Evolutionary conservation across 1,284 basidiomycete species (phyloP).

Genomic region (Cutaneotrichosporon sp.): DNA sequence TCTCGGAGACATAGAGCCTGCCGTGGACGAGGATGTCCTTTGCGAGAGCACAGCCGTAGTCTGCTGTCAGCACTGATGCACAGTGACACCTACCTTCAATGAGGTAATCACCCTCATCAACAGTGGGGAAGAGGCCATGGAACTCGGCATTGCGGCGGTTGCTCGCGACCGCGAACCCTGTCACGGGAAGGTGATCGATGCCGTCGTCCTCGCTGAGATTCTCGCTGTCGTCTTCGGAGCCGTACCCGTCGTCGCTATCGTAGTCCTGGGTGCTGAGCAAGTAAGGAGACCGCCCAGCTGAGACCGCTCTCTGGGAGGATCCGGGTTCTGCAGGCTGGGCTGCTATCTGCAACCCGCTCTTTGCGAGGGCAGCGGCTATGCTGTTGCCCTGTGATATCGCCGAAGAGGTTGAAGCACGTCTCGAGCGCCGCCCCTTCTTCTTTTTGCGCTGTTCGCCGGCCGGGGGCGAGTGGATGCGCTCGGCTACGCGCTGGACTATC

Average conservation of each 20-base stretch:
- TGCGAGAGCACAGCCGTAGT: conserved; percentile 95
- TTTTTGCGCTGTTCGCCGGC: conserved; percentile 20
- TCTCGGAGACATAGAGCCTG: conserved; percentile 94
- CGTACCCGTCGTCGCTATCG: conserved; percentile 32
- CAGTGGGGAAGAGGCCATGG: conserved; percentile 82
- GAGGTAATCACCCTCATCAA: conserved; percentile 95
- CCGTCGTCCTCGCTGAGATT: conserved; percentile 56
- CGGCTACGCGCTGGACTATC: conserved; percentile 28
- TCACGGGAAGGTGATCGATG: conserved; percentile 65
- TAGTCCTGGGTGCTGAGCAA: conserved; percentile 26
- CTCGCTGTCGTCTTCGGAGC: conserved; percentile 58
- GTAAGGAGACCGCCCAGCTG: conserved; percentile 26
- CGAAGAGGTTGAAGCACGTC: conserved; percentile 32
- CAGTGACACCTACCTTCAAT: conserved; percentile 77
- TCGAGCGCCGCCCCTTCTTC: conserved; percentile 29
- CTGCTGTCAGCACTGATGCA: conserved; percentile 56
- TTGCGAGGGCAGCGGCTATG: conserved; percentile 44
- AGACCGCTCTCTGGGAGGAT: conserved; percentile 14
- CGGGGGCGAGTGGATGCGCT: conserved; percentile 11
- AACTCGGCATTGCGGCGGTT: conserved; percentile 95
- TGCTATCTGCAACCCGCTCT: conserved; percentile 37
- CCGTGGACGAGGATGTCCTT: conserved; percentile 97
- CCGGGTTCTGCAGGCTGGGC: conserved; percentile 1
- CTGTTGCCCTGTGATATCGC: conserved; percentile 27
- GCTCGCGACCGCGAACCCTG: conserved; percentile 95